Evolutionary conservation across 768 basidiomycete genomes (phyloP).

Genomic region (Pisolithus sp.): DNA sequence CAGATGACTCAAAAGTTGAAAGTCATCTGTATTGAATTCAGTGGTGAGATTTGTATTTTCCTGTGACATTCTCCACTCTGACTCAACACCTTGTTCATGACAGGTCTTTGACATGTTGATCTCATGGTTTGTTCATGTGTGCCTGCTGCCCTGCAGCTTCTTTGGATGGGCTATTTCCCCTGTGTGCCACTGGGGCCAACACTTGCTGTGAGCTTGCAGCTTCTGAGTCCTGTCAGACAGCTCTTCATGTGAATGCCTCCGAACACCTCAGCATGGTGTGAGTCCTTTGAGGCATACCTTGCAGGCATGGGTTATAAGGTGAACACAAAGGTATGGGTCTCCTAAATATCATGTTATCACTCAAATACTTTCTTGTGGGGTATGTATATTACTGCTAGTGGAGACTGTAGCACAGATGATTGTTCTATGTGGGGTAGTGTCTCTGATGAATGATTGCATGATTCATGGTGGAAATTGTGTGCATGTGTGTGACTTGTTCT

Average conservation of each 20-base stretch:
- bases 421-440: too few relatives aligned
- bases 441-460: background rate
- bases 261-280: constrained; percentile 23
- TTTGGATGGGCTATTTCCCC: constrained; percentile 22
- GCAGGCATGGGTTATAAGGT: constrained; percentile 16
- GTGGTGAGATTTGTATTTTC: constrained; percentile 2
- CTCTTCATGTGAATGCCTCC: constrained; percentile 24
- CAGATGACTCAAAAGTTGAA: background rate
- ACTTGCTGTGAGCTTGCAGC: constrained; percentile 26
- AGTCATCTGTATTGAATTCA: background rate
- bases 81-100: background rate
- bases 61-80: background rate
- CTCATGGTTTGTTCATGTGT: constrained; percentile 1
- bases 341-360: too few relatives aligned
- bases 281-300: constrained; percentile 21
- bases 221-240: constrained; percentile 22
- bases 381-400: too few relatives aligned
- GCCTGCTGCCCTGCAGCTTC: constrained; percentile 17
- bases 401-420: too few relatives aligned
- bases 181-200: constrained; percentile 24
- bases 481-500: too few relatives aligned
- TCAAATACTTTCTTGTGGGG: constrained; percentile 2
- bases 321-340: constrained; percentile 6
- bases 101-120: background rate
- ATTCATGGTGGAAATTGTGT: too few relatives aligned